Percentiles rank a stretch among this genome's conserved stretches.
Evolutionary conservation across 2,329 filamentous ascomycete genomes (phyloP).

Genomic region (Didymellaceae sp.): DNA sequence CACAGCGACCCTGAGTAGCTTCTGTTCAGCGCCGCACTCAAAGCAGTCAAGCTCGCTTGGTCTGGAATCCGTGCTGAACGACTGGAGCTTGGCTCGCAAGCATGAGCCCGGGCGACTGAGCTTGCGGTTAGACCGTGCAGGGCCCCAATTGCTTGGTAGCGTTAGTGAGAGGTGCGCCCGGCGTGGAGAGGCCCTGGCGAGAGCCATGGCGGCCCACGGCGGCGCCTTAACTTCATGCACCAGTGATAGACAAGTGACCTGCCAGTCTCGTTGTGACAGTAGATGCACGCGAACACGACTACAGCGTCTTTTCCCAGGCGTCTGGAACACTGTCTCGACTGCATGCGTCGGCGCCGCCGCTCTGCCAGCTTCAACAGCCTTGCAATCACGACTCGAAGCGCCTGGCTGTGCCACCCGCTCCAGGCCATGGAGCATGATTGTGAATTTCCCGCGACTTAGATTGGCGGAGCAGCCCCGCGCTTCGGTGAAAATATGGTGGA

Average conservation of each 20-base stretch:
- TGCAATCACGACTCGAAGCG: conserved; percentile 3
- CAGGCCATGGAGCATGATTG: background rate
- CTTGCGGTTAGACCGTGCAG: conserved; percentile 19
- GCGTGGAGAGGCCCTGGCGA: conserved; percentile 31
- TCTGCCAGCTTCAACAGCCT: conserved; percentile 11
- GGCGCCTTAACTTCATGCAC: conserved; percentile 18
- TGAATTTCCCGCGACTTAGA: background rate
- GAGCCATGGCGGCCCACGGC: conserved; percentile 24
- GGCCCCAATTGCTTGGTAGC: conserved; percentile 16
- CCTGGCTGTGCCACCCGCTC: conserved; percentile 6
- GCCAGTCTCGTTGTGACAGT: conserved; percentile 21
- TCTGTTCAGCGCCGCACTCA: conserved; percentile 10
- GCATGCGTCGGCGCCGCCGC: conserved; percentile 14
- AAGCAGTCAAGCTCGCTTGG: conserved; percentile 22
- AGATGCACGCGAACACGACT: conserved; percentile 7
- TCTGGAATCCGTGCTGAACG: conserved; percentile 21
- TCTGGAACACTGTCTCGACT: conserved; percentile 14
- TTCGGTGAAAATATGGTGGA: conserved; percentile 5
- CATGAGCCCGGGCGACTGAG: conserved; percentile 12
- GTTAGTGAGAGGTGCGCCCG: conserved; percentile 5
- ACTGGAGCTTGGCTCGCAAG: conserved; percentile 27
- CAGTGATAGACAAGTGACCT: conserved; percentile 21
- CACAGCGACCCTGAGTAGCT: conserved; percentile 23
- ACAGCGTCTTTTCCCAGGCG: conserved; percentile 8
- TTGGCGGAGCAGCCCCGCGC: conserved; percentile 7